phyloP scores from a whole-genome alignment of 345 rosid species.

The Viola odorata region DNA sequence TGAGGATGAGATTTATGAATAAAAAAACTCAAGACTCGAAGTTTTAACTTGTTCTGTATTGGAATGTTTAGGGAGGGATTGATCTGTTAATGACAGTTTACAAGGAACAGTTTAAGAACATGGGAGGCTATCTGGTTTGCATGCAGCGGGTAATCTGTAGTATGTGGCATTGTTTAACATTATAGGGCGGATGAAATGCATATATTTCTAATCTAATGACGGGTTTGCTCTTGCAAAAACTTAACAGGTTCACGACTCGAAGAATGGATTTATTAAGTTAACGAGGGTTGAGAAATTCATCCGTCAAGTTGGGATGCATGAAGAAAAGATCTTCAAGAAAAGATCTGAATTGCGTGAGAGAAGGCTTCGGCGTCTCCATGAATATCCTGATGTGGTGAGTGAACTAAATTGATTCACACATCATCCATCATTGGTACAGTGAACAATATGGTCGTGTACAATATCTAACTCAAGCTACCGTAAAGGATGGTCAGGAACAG shows the following conservation, averaged over 20 bases:
- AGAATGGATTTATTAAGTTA: conserved; percentile 10
- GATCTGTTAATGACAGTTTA: conserved; percentile 27
- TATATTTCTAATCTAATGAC: no score
- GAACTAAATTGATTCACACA: no score
- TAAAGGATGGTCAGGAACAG: no score
- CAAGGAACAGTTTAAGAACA: conserved; percentile 18
- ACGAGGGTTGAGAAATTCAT: conserved; percentile 27
- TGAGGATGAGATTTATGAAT: neutral
- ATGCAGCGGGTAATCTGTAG: conserved; percentile 17
- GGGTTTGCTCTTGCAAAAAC: neutral
- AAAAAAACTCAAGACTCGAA: neutral
- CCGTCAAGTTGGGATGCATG: conserved; percentile 18
- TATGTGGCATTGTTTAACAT: neutral
- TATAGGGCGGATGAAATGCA: no score
- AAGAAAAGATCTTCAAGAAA: conserved; percentile 31
- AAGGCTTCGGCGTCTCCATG: conserved; percentile 2
- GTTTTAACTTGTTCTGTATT: neutral
- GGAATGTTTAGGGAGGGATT: conserved; percentile 12
- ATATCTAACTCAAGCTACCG: no score
- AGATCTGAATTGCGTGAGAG: conserved; percentile 8
- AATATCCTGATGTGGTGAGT: conserved; percentile 4
- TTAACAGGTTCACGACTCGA: conserved; percentile 11
- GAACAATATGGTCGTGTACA: no score
- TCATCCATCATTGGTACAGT: no score
- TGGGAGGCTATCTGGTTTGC: conserved; percentile 27